phyloP scores from a whole-genome alignment of 192 early-diverging fungal genomes.

The Backusella tarrabulga region DNA sequence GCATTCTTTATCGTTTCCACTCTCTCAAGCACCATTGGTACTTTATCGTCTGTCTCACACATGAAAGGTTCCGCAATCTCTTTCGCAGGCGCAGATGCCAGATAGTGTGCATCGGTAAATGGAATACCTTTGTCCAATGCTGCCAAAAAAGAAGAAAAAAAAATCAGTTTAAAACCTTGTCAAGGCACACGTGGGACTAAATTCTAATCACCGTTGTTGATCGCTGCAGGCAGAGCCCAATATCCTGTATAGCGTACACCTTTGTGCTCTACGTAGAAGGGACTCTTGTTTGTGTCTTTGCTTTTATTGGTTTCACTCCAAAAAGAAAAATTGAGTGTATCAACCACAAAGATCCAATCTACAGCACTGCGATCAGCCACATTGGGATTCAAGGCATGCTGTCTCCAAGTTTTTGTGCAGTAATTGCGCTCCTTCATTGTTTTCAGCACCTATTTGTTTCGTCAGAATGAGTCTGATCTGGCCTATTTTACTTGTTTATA shows the following conservation, averaged over 20 bases:
- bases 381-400: constrained; percentile 63
- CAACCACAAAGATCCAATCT: constrained; percentile 81
- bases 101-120: constrained; percentile 60
- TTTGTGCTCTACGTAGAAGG: constrained; percentile 59
- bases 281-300: constrained; percentile 38
- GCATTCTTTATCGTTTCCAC: constrained; percentile 63
- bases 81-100: constrained; percentile 13
- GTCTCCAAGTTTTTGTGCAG: constrained; percentile 62
- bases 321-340: constrained; percentile 86
- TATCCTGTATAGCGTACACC: constrained; percentile 69
- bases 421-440: constrained; percentile 61
- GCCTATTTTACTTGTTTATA: not conserved
- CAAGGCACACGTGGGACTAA: not conserved
- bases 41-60: constrained; percentile 35
- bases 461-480: not conserved
- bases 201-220: constrained; percentile 57
- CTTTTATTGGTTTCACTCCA: constrained; percentile 63
- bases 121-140: constrained; percentile 59
- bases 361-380: constrained; percentile 51
- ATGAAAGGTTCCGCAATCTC: not conserved
- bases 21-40: constrained; percentile 64
- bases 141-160: constrained; percentile 4
- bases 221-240: constrained; percentile 78
- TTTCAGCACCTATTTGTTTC: constrained; percentile 44
- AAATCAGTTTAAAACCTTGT: not conserved